Percentiles rank a stretch among this genome's conserved stretches.
Conservation (phyloP, 345 rosid species). For the Isatis tinctoria region DNA sequence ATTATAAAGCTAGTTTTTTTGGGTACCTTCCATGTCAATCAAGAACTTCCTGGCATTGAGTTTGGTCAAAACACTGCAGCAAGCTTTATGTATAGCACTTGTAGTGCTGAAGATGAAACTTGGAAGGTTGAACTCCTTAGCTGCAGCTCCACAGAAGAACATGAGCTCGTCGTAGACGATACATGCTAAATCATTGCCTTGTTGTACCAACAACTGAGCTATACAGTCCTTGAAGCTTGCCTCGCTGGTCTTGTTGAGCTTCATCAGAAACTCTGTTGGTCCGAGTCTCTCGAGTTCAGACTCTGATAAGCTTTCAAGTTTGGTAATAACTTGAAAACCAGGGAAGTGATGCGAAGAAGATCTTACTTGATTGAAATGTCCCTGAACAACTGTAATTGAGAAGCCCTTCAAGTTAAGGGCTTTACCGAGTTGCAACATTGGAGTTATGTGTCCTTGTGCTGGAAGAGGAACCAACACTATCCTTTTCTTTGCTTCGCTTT, state of each 20-base stretch:
- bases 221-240: constrained; percentile 23
- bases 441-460: constrained; percentile 47
- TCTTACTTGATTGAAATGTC: constrained; percentile 27
- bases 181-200: constrained; percentile 25
- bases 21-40: constrained; percentile 19
- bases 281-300: constrained; percentile 6
- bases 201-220: not conserved
- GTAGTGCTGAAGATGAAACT: constrained; percentile 4
- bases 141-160: constrained; percentile 10
- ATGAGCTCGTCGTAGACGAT: constrained; percentile 37
- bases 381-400: constrained; percentile 43
- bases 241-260: constrained; percentile 39
- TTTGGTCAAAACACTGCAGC: not conserved
- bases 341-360: not conserved
- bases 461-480: constrained; percentile 35
- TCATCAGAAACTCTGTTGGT: not conserved
- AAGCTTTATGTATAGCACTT: constrained; percentile 12
- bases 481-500: not conserved
- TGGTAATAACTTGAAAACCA: constrained; percentile 30
- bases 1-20: not conserved
- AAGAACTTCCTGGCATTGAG: not conserved
- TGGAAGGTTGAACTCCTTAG: constrained; percentile 8
- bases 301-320: constrained; percentile 31
- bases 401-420: too few species aligned
- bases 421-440: constrained; percentile 62